phyloP scores from a whole-genome alignment of 2,329 filamentous ascomycete species.

The Sclerotinia nivalis region DNA sequence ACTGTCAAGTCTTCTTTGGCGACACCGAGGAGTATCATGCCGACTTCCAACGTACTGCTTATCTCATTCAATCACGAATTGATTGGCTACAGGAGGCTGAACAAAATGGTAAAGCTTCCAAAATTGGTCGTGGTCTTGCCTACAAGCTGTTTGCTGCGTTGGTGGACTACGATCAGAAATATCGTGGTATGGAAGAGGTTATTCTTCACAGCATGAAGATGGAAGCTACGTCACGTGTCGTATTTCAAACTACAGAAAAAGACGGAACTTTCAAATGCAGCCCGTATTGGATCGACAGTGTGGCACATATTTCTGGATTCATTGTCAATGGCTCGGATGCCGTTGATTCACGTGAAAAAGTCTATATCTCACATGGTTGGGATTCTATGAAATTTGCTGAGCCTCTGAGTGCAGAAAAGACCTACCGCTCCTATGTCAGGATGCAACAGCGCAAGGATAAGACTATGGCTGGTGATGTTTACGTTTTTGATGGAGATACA shows the following conservation, averaged over 20 bases:
- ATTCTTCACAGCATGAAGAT: constrained; percentile 52
- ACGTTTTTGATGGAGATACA: constrained; percentile 41
- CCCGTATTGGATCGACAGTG: constrained; percentile 60
- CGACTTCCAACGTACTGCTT: constrained; percentile 21
- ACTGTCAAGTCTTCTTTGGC: constrained; percentile 18
- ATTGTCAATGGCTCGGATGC: constrained; percentile 53
- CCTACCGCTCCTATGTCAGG: constrained; percentile 57
- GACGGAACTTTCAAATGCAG: constrained; percentile 57
- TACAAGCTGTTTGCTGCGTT: constrained; percentile 69
- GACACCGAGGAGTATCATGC: constrained; percentile 19
- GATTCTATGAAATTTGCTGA: constrained; percentile 52
- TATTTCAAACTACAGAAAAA: constrained; percentile 50
- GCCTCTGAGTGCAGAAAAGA: constrained; percentile 47
- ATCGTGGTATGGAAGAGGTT: constrained; percentile 60
- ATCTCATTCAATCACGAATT: constrained; percentile 22
- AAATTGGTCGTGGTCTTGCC: constrained; percentile 64
- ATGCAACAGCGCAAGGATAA: constrained; percentile 44
- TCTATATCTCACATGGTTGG: constrained; percentile 62
- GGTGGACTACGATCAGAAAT: constrained; percentile 57
- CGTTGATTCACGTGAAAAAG: constrained; percentile 54
- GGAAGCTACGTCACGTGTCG: constrained; percentile 48
- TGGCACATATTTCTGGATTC: constrained; percentile 61
- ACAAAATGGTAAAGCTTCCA: constrained; percentile 56
- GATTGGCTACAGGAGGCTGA: constrained; percentile 24
- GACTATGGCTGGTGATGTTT: constrained; percentile 48